These are phyloP conservation scores for Colletotrichum camelliae DNA, from an alignment of 2,329 filamentous ascomycete genomes.

Conservation along the genomic window DNA sequence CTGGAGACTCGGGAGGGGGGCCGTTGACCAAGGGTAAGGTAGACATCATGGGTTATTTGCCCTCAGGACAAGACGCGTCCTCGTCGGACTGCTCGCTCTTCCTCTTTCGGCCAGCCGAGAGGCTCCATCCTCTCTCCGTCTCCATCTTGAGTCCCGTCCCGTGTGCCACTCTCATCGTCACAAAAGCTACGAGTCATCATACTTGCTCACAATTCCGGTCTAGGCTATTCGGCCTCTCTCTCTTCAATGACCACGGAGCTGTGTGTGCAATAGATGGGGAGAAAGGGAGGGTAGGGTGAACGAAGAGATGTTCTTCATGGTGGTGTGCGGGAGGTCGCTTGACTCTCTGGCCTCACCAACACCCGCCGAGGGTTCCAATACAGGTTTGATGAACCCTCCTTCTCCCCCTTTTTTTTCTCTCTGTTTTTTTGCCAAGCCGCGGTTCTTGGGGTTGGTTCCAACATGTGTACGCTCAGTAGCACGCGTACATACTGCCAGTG, in stretches of 20 bases:
- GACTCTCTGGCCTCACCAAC: background rate
- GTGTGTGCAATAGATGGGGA: background rate
- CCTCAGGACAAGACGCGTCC: background rate
- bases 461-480: background rate
- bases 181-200: conserved; percentile 1
- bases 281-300: background rate
- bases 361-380: background rate
- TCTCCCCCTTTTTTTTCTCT: background rate
- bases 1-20: conserved; percentile 1
- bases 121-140: background rate
- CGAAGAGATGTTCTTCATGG: background rate
- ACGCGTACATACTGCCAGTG: background rate
- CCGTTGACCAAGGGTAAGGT: background rate
- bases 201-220: background rate
- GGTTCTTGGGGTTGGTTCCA: conserved; percentile 2
- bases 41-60: background rate
- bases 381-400: background rate
- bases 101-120: background rate
- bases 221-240: background rate
- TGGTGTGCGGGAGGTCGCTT: background rate
- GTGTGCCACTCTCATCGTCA: background rate
- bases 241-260: background rate
- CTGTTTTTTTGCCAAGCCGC: conserved; percentile 3
- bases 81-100: background rate
- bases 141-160: background rate